Conservation (phyloP, 1,284 basidiomycete genomes). For the Naganishia albida region DNA sequence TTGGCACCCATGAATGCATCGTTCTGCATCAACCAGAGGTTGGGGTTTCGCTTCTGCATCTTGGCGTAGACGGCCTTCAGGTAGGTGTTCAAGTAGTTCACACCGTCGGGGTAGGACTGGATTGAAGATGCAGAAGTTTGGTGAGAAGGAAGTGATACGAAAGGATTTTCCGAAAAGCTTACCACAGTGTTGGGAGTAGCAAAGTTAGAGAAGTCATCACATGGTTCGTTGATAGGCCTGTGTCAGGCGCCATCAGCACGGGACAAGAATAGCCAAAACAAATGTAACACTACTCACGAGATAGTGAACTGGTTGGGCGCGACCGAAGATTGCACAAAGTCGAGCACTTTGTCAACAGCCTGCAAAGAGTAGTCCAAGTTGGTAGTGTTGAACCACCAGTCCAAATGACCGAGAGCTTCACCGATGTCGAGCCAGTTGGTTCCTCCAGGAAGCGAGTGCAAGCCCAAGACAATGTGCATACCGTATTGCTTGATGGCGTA, state of each 20-base stretch:
- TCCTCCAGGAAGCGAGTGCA: conserved; percentile 14
- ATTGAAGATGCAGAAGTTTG: not conserved
- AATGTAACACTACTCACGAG: not conserved
- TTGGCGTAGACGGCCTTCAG: conserved; percentile 22
- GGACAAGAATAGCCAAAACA: not conserved
- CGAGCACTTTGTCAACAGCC: not conserved
- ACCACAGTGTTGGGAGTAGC: conserved; percentile 13
- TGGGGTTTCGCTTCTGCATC: conserved; percentile 4
- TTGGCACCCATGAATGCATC: conserved; percentile 23
- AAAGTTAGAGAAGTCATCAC: conserved; percentile 13
- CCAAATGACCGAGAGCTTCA: not conserved
- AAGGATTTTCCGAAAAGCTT: not conserved
- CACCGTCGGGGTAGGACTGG: conserved; percentile 19
- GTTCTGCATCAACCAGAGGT: conserved; percentile 1
- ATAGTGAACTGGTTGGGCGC: conserved; percentile 16
- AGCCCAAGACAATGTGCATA: conserved; percentile 11
- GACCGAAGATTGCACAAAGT: conserved; percentile 9
- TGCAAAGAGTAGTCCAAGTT: conserved; percentile 10
- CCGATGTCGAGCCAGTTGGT: conserved; percentile 25
- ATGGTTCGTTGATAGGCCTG: conserved; percentile 14
- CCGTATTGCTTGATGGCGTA: conserved; percentile 16
- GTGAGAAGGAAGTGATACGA: not conserved
- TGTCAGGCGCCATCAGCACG: not conserved
- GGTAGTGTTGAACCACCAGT: conserved; percentile 26
- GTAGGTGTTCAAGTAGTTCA: conserved; percentile 25